Conservation (phyloP, 805 yeast species). For the Starmera amethionina region DNA sequence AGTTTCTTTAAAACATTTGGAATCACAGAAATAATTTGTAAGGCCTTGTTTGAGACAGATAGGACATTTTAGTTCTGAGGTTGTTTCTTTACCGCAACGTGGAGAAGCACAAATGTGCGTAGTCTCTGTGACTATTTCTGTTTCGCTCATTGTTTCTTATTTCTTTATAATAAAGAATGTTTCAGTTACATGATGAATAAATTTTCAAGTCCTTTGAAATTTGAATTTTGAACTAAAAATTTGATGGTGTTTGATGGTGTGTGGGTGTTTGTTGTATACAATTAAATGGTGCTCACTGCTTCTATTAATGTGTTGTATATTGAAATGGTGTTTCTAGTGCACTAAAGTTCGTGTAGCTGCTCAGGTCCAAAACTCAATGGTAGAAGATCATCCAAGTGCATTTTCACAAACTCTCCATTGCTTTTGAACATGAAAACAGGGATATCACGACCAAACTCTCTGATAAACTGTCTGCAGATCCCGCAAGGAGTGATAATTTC, state of each 20-base stretch:
- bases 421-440: conserved; percentile 63
- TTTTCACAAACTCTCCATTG: conserved; percentile 37
- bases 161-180: too few species aligned
- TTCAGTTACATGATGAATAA: too few species aligned
- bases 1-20: conserved; percentile 65
- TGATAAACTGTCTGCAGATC: conserved; percentile 79
- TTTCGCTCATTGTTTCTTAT: background rate
- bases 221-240: too few species aligned
- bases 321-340: background rate
- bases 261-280: too few species aligned
- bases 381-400: conserved; percentile 51
- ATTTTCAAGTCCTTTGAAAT: too few species aligned
- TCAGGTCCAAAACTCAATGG: conserved; percentile 89
- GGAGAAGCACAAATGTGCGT: conserved; percentile 54
- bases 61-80: conserved; percentile 78
- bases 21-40: conserved; percentile 66
- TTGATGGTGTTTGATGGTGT: too few species aligned
- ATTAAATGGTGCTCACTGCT: too few species aligned
- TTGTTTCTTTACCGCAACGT: conserved; percentile 77
- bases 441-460: conserved; percentile 61
- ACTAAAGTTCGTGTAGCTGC: conserved; percentile 4
- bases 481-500: conserved; percentile 84
- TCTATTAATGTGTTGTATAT: background rate
- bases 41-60: conserved; percentile 70
- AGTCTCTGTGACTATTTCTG: background rate